Conservation (phyloP, 805 yeast genomes). For the Huiozyma naganishii region DNA sequence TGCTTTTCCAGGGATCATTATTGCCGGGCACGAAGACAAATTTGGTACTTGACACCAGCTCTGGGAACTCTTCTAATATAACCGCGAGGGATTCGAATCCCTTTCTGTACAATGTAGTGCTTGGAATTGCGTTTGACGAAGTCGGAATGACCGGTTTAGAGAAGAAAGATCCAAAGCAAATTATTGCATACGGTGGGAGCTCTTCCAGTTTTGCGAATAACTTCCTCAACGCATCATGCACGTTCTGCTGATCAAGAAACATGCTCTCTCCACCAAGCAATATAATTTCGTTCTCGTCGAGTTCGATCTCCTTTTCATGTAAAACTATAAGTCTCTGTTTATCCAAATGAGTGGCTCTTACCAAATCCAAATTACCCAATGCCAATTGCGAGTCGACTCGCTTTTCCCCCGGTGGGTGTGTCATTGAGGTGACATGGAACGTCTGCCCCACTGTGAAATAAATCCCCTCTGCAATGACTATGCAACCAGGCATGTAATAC, state of each 20-base stretch:
- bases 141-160: constrained; percentile 54
- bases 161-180: constrained; percentile 73
- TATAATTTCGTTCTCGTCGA: constrained; percentile 44
- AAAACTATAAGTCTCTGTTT: constrained; percentile 45
- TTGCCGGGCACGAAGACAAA: constrained; percentile 77
- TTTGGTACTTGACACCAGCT: constrained; percentile 32
- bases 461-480: constrained; percentile 75
- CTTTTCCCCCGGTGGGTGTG: constrained; percentile 83
- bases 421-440: constrained; percentile 65
- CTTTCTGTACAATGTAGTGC: constrained; percentile 49
- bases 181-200: constrained; percentile 56
- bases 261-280: constrained; percentile 63
- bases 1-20: constrained; percentile 88
- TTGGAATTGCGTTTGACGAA: constrained; percentile 37
- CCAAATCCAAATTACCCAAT: constrained; percentile 70
- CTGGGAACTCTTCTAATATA: constrained; percentile 41
- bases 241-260: constrained; percentile 46
- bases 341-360: constrained; percentile 49
- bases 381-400: constrained; percentile 56
- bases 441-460: constrained; percentile 56
- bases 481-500: constrained; percentile 64
- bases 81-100: constrained; percentile 67
- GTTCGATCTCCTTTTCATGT: constrained; percentile 42
- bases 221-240: constrained; percentile 55
- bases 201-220: constrained; percentile 38